A percentile compares a stretch with the other conserved stretches of the same genome.
phyloP scores from a whole-genome alignment of 2,329 filamentous ascomycete species.

The Pseudogymnoascus sp. region DNA sequence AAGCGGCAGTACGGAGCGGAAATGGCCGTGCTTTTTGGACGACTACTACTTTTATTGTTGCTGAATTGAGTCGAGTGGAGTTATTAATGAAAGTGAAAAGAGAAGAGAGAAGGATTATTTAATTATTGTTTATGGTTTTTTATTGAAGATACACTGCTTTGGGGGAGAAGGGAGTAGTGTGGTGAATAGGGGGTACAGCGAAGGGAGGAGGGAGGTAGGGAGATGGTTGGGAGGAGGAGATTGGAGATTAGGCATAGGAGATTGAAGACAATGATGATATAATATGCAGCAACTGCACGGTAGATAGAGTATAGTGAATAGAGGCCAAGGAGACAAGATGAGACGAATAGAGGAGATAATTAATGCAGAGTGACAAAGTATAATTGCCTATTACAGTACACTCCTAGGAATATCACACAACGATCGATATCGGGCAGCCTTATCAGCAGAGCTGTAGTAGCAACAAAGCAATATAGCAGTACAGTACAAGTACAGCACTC shows the following conservation, averaged over 20 bases:
- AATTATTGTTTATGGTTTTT: background rate
- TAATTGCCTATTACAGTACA: background rate
- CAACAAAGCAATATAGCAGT: background rate
- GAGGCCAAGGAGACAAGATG: background rate
- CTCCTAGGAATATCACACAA: background rate
- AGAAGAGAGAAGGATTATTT: background rate
- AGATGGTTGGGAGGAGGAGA: background rate
- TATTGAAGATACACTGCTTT: background rate
- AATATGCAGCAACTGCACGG: background rate
- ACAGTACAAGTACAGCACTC: background rate
- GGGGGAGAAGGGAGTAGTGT: background rate
- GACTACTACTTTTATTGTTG: background rate
- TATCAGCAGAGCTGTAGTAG: background rate
- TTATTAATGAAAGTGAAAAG: background rate
- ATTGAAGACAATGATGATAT: background rate
- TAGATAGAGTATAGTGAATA: background rate
- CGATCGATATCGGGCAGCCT: background rate
- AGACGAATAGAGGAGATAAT: background rate
- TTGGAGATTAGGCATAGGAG: background rate
- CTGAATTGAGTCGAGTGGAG: background rate
- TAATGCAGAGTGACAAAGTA: background rate
- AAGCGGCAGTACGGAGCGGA: slow-evolving; percentile 4
- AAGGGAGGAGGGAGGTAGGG: background rate
- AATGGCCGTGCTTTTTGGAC: slow-evolving; percentile 4
- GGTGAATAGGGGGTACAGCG: background rate